A percentile compares a stretch with the other conserved stretches of the same genome.
These are phyloP conservation scores for Diplocarpon mali DNA, from an alignment of 2,329 filamentous ascomycete genomes.

Conservation along the genomic window DNA sequence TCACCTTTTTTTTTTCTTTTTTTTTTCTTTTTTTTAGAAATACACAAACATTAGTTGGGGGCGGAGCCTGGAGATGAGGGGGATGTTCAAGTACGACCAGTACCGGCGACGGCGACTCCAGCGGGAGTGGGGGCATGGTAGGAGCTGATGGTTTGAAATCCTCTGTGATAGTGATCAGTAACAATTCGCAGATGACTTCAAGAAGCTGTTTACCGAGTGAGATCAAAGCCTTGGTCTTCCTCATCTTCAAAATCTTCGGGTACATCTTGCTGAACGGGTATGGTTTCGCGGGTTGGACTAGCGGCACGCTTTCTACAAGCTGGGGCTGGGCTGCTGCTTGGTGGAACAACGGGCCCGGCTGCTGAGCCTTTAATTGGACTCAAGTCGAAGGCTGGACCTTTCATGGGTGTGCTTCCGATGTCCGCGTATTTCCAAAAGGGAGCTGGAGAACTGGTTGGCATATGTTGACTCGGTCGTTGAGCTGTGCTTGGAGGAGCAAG, in stretches of 20 bases:
- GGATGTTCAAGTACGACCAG: constrained; percentile 1
- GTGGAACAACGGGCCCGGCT: constrained; percentile 28
- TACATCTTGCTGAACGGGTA: constrained; percentile 13
- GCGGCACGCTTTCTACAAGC: constrained; percentile 15
- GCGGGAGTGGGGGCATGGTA: constrained; percentile 36
- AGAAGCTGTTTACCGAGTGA: constrained; percentile 19
- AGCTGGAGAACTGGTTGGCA: constrained; percentile 75
- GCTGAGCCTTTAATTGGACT: constrained; percentile 42
- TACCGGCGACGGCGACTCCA: constrained; percentile 10
- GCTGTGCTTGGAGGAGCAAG: constrained; percentile 72
- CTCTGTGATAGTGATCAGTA: constrained; percentile 30
- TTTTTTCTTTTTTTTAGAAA: not conserved
- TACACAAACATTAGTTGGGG: not conserved
- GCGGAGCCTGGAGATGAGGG: not conserved
- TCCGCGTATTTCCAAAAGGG: constrained; percentile 85
- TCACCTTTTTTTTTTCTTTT: no score
- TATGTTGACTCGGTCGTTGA: constrained; percentile 72
- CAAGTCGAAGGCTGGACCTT: constrained; percentile 40
- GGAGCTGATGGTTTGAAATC: constrained; percentile 54
- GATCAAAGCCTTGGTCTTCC: constrained; percentile 25
- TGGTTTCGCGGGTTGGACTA: constrained; percentile 22
- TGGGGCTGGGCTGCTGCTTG: constrained; percentile 48
- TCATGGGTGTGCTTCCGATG: constrained; percentile 59
- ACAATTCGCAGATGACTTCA: not conserved
- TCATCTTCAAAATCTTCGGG: constrained; percentile 17